phyloP scores from a whole-genome alignment of 2,329 filamentous ascomycete genomes.

The Trichophyton benhamiae region DNA sequence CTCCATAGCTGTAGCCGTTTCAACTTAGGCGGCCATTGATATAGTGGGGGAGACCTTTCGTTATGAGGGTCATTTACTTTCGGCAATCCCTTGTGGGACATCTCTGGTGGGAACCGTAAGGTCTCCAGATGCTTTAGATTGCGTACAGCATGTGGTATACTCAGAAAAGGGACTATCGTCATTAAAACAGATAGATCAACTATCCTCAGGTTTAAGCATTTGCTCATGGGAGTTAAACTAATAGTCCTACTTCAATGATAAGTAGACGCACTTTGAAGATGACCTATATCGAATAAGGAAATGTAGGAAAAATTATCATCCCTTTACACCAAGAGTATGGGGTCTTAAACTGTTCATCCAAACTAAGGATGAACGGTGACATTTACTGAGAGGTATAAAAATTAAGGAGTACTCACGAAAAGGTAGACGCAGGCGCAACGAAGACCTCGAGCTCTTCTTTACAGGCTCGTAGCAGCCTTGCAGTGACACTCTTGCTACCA shows the following conservation, averaged over 20 bases:
- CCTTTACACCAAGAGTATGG: background rate
- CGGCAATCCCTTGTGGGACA: background rate
- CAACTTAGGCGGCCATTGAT: conserved; percentile 20
- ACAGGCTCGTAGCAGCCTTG: conserved; percentile 45
- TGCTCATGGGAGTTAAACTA: background rate
- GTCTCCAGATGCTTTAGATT: conserved; percentile 13
- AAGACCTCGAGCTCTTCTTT: conserved; percentile 41
- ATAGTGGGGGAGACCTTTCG: background rate
- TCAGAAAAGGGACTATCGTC: background rate
- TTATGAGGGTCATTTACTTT: background rate
- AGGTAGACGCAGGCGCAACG: conserved; percentile 45
- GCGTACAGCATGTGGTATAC: background rate
- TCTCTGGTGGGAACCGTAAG: conserved; percentile 33
- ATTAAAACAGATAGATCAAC: background rate
- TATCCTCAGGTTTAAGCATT: background rate
- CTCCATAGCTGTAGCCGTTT: conserved; percentile 12
- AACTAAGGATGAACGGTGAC: background rate
- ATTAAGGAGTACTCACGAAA: conserved; percentile 33
- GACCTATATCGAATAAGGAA: background rate
- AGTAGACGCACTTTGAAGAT: background rate
- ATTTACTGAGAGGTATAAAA: background rate
- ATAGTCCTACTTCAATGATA: background rate
- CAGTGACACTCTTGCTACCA: conserved; percentile 45
- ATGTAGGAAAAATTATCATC: background rate
- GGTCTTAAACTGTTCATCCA: background rate